Base-by-base conservation (phyloP, 2,329 filamentous ascomycete genomes). In the Neocucurbitaria cava region DNA sequence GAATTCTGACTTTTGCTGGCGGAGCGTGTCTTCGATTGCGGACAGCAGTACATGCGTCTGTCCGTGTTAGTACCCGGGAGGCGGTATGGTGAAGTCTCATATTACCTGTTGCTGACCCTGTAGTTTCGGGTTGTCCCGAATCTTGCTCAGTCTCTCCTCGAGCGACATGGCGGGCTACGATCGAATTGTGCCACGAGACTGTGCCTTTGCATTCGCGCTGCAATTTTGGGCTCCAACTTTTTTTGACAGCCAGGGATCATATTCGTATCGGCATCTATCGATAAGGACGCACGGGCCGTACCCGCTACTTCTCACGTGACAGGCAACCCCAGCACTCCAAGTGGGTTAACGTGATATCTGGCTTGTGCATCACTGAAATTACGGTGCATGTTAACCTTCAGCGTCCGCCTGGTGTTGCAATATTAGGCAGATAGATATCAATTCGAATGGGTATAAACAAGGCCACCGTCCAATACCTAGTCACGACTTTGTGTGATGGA, bases 71-170 rank as follows among this genome's bases (percentile, higher is more conserved):
- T 42, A 58, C 47, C 28, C 28, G 30, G 11, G 26, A 49, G 38
- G 18, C 20, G n/a, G 21, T 13, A 17, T 18, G 38, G 46, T 13
- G 39, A 38, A 46, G 28, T 42, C 21, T 15, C 33, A 17, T 75
- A 81, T 65, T 81, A 95, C 92, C 85, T 93, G 92, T 77, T 96
- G 88, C 80, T 97, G 93, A 76, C 91, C 96, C 78, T 98, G 91
- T 70, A 97, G 87, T 78, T 96, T 96, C 52, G 95, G 95, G 74
- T 91, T 78, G 65, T 79, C 95, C 79, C 95, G 91, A 77, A 98
- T 97, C 85, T 96, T 97, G 81, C 94, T 91, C 76, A 99, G 87
- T 83, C 92, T 96, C 82, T 96, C 94, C 76, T 90, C 87, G 38
- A 98, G 81, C 77, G 87, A 86, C 79, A 80, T 80, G 59, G 60